Evolutionary conservation across 768 basidiomycete species (phyloP), one percentile per base, ranked within the genome.

Genomic region (Dioszegia crocea): DNA sequence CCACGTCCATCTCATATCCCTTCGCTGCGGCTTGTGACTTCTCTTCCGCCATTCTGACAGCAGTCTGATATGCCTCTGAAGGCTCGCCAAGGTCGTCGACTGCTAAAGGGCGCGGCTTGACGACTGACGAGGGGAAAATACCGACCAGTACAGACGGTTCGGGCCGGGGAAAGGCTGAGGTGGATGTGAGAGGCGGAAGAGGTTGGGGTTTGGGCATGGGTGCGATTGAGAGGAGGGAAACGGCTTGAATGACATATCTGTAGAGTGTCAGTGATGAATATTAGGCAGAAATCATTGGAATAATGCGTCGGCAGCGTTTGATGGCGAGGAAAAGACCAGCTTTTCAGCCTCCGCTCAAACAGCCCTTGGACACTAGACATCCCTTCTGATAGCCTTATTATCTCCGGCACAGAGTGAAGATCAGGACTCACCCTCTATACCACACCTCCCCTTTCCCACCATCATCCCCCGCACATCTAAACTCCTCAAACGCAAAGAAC

Each of bases 401-500:
- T n/a, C n/a, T n/a, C n/a, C n/a, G n/a, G n/a, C n/a, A n/a, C n/a
- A n/a, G n/a, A n/a, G n/a, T n/a, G n/a, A n/a, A n/a, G n/a, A n/a
- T n/a, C n/a, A 36, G 11, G 29, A 84, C 88, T 76, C 76, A 96
- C 88, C 94, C 94, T 80, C 94, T 82, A 78, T 91, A 97, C 94
- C 94, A 98, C 16, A 85, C 77, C 19, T 88, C 88, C 12, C 83
- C 84, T 53, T 66, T 63, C 16, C 62, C 63, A 38, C 89, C 88
- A 70, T 86, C 88, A 57, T 80, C 82, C 50, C 80, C 80, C 11
- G 87, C 86, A 0, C 68, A 68, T 21, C 82, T 85, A 76, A 91
- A 93, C 73, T 86, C 86, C 79, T 98, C 94, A 70, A 97, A 97
- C 17, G 92, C 91, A 78, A 97, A 97, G 31, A 98, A 86, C 74